Evolutionary conservation across 2,329 filamentous ascomycete species (phyloP).

Genomic region (Cladosporium velox): DNA sequence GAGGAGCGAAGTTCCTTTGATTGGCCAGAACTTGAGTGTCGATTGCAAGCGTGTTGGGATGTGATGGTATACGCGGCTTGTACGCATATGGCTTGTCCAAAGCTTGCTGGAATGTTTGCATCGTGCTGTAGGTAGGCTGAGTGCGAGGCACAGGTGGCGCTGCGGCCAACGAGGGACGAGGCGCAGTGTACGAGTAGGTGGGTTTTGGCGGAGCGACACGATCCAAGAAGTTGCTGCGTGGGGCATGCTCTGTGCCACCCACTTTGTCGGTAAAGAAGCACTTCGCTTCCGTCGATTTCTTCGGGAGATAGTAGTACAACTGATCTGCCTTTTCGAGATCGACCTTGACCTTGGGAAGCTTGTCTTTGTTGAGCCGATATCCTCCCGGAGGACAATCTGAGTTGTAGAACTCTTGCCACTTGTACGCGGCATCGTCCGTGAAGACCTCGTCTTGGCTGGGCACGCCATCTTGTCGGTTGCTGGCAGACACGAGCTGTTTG

Average conservation of each 20-base stretch:
- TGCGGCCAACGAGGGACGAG: slow-evolving; percentile 29
- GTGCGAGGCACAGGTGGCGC: slow-evolving; percentile 22
- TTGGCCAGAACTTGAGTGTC: slow-evolving; percentile 36
- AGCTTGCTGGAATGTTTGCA: slow-evolving; percentile 16
- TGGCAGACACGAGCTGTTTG: slow-evolving; percentile 48
- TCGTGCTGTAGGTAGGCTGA: slow-evolving; percentile 14
- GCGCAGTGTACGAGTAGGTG: slow-evolving; percentile 27
- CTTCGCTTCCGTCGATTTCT: slow-evolving; percentile 83
- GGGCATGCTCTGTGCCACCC: slow-evolving; percentile 61
- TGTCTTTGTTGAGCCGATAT: slow-evolving; percentile 36
- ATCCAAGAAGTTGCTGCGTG: slow-evolving; percentile 71
- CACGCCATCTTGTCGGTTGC: slow-evolving; percentile 53
- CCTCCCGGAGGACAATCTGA: slow-evolving; percentile 42
- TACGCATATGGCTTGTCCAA: slow-evolving; percentile 41
- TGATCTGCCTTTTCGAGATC: slow-evolving; percentile 72
- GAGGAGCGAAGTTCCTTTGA: slow-evolving; percentile 33
- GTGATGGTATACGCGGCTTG: slow-evolving; percentile 39
- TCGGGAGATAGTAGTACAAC: slow-evolving; percentile 86
- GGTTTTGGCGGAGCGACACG: slow-evolving; percentile 54
- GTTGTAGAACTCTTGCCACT: slow-evolving; percentile 70
- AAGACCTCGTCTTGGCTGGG: slow-evolving; percentile 51
- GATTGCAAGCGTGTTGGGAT: slow-evolving; percentile 32
- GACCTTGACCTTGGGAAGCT: slow-evolving; percentile 62
- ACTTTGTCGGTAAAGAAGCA: slow-evolving; percentile 87
- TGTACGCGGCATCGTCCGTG: slow-evolving; percentile 48